A percentile compares a stretch with the other conserved stretches of the same genome.
Conservation (phyloP, 345 rosid genomes). For the Euphorbia tirucalli region DNA sequence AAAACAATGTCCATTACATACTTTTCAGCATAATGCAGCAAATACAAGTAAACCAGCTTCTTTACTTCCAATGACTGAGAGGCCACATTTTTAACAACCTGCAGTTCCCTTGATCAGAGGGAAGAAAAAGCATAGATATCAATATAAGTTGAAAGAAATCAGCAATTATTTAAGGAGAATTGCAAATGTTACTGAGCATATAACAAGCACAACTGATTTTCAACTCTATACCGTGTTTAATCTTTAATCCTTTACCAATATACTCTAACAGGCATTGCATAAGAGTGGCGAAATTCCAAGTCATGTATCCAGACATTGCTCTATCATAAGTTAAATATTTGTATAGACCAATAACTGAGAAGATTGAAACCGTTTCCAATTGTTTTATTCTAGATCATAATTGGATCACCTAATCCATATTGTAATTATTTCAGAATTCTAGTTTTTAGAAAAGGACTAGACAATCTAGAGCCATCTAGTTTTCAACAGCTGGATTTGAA, state of each 20-base stretch:
- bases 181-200: background rate
- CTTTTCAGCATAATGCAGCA: slow-evolving; percentile 95
- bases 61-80: slow-evolving; percentile 92
- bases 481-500: background rate
- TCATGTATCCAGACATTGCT: too few relatives aligned
- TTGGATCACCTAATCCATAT: background rate
- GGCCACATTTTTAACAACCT: slow-evolving; percentile 97
- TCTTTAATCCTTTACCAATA: background rate
- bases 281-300: background rate
- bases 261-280: background rate
- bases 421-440: background rate
- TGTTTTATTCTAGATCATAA: background rate
- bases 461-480: background rate
- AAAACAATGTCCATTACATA: slow-evolving; percentile 27
- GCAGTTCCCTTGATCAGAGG: slow-evolving; percentile 28
- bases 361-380: background rate
- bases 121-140: background rate
- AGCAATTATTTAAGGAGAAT: background rate
- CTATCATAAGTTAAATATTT: too few relatives aligned
- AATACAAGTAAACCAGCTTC: slow-evolving; percentile 92
- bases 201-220: background rate
- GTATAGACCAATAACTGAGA: background rate
- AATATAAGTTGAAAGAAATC: background rate
- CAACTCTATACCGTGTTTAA: background rate
- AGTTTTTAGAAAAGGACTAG: background rate